These are phyloP conservation scores for Mercurialis annua DNA, from an alignment of 345 rosid genomes.

Conservation along the genomic window DNA sequence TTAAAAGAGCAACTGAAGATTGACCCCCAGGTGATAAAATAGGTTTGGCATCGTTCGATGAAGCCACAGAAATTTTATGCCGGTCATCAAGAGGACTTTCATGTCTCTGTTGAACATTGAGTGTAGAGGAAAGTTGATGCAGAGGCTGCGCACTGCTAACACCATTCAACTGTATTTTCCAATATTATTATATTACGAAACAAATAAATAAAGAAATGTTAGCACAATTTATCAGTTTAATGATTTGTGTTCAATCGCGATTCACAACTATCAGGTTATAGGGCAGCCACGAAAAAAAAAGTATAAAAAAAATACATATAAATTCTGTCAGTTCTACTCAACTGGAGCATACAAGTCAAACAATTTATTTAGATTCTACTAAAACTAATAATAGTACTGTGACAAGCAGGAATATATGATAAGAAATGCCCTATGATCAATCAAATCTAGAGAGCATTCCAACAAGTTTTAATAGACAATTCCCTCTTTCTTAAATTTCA, in stretches of 20 bases:
- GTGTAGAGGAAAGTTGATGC: constrained; percentile 47
- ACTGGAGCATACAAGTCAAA: neutral
- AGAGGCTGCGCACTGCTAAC: constrained; percentile 36
- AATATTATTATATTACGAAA: neutral
- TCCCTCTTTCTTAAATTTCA: neutral
- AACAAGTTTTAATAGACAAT: neutral
- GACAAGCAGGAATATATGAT: neutral
- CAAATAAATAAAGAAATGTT: neutral
- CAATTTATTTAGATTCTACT: neutral
- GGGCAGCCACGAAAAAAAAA: neutral
- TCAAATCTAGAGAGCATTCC: neutral
- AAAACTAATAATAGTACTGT: neutral
- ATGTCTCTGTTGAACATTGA: constrained; percentile 53
- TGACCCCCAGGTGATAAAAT: constrained; percentile 39
- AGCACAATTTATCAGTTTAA: neutral
- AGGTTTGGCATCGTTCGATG: constrained; percentile 44
- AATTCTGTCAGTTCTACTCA: neutral
- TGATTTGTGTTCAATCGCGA: neutral
- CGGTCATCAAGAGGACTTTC: constrained; percentile 64
- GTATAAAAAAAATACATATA: too few relatives aligned
- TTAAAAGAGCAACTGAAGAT: constrained; percentile 34
- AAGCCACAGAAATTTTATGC: constrained; percentile 33
- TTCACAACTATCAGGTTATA: neutral
- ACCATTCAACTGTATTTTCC: constrained; percentile 46
- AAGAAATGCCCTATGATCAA: neutral